phyloP scores from a whole-genome alignment of 345 rosid species.

The Conringia planisiliqua region DNA sequence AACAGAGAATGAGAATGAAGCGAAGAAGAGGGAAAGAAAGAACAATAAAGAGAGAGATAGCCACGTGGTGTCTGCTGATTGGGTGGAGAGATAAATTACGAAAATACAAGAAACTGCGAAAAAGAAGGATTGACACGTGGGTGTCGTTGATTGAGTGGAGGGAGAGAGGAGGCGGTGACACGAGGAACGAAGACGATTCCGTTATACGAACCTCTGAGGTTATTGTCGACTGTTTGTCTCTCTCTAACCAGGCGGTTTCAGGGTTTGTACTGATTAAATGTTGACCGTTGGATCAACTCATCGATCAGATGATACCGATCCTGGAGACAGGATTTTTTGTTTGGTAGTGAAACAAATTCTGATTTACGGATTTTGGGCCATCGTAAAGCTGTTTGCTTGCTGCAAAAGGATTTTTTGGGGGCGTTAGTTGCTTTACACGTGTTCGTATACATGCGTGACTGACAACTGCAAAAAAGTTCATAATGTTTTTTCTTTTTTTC shows the following conservation, averaged over 20 bases:
- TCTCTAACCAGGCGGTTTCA: constrained; percentile 20
- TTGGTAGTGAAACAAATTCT: constrained; percentile 28
- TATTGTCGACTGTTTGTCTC: constrained; percentile 29
- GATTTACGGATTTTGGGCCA: constrained; percentile 18
- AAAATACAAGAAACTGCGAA: background rate
- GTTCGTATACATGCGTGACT: background rate
- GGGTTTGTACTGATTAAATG: constrained; percentile 12
- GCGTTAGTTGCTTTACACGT: background rate
- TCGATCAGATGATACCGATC: constrained; percentile 8
- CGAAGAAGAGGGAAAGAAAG: background rate
- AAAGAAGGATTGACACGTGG: constrained; percentile 31
- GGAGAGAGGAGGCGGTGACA: constrained; percentile 33
- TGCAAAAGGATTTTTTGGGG: background rate
- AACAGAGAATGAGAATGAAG: background rate
- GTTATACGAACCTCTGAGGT: constrained; percentile 12
- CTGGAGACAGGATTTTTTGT: constrained; percentile 11
- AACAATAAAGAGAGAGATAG: background rate
- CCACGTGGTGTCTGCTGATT: background rate
- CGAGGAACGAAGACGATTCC: constrained; percentile 39
- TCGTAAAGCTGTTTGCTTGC: background rate
- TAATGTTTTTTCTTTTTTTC: background rate
- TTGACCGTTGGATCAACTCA: constrained; percentile 19
- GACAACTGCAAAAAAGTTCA: background rate
- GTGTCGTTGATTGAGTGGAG: background rate
- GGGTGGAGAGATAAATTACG: background rate